Evolutionary conservation across 345 rosid genomes (phyloP), one percentile per base, ranked within the genome.

Genomic region (Eucalyptus microcorys): DNA sequence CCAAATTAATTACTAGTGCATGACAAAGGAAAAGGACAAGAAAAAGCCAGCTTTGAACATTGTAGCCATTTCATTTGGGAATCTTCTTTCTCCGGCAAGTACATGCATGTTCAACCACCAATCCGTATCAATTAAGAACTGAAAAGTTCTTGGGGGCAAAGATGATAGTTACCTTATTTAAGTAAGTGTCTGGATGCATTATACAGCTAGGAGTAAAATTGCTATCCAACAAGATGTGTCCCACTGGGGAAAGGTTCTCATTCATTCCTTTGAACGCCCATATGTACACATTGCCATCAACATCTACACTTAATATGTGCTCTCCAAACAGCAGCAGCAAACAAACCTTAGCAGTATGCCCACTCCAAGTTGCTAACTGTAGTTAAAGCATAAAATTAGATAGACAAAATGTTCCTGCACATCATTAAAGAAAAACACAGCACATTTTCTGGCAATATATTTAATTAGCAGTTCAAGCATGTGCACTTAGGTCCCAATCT

Each of bases 161-260:
- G 81, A 64, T 53, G 84, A 84, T 27, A 43, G 80, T 91, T 88
- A 97, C 99, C 97, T 97, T 98, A 91, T 98, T 98, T 37, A 97
- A 86, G 91, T 98, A 96, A 88, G 99, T 98, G 89, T 98, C 98
- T 30, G 99, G 99, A 87, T 98, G 99, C 93, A 96, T 93, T 88
- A 98, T 91, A 91, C 96, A 95, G 30, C 94, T 93, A 32, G 99
- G 99, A 64, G 92, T 95, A 90, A 95, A 97, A 30, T 92, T 92
- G 53, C 89, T 92, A 89, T 90, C 92, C 30, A 98, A 91, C 89
- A 92, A 68, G 81, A 97, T 91, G 87, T 94, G 96, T 26, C 96
- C 98, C 91, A 93, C 22, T 3, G 99, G 98, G 66, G 92, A 92
- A 89, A 89, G 93, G 92, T 94, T 93, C 71, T 92, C 90, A 87